A percentile compares a stretch with the other conserved stretches of the same genome.
Evolutionary conservation across 306 rosid species (phyloP).

Genomic region (Fragaria ananassa): DNA sequence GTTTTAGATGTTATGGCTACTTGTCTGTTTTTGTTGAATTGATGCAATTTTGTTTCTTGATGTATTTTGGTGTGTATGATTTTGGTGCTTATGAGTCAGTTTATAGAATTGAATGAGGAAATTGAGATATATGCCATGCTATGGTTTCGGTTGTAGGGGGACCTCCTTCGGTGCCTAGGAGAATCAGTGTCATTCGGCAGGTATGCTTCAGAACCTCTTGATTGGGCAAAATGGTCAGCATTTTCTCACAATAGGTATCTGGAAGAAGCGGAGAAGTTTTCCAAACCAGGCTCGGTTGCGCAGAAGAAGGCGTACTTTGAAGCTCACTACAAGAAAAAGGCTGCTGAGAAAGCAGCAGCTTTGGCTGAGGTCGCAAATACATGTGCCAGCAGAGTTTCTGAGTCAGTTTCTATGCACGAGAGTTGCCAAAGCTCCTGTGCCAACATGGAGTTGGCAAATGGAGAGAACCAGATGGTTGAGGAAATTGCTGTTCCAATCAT

Average conservation of each 20-base stretch:
- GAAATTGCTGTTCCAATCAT: slow-evolving; percentile 16
- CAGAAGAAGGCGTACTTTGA: slow-evolving; percentile 86
- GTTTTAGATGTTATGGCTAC: slow-evolving; percentile 28
- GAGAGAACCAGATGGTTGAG: slow-evolving; percentile 16
- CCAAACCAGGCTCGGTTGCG: slow-evolving; percentile 92
- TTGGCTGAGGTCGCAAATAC: slow-evolving; percentile 43
- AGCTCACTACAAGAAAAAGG: slow-evolving; percentile 84
- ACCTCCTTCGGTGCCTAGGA: slow-evolving; percentile 47
- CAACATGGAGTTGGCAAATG: slow-evolving; percentile 8
- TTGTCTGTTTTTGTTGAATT: neutral
- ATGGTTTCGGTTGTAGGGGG: slow-evolving; percentile 40
- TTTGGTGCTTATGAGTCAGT: neutral
- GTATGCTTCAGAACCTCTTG: slow-evolving; percentile 63
- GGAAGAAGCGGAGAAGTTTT: slow-evolving; percentile 75
- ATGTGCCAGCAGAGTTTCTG: slow-evolving; percentile 11
- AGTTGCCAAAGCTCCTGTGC: slow-evolving; percentile 11
- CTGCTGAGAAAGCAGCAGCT: slow-evolving; percentile 61
- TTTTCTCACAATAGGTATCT: slow-evolving; percentile 77
- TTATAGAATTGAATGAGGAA: slow-evolving; percentile 11
- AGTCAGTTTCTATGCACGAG: slow-evolving; percentile 25
- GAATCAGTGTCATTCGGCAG: slow-evolving; percentile 91
- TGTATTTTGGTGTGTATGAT: neutral
- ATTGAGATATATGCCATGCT: neutral
- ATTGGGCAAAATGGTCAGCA: slow-evolving; percentile 87
- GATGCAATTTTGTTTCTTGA: neutral